Conservation (phyloP, 768 basidiomycete genomes). For the Auricularia sp. region DNA sequence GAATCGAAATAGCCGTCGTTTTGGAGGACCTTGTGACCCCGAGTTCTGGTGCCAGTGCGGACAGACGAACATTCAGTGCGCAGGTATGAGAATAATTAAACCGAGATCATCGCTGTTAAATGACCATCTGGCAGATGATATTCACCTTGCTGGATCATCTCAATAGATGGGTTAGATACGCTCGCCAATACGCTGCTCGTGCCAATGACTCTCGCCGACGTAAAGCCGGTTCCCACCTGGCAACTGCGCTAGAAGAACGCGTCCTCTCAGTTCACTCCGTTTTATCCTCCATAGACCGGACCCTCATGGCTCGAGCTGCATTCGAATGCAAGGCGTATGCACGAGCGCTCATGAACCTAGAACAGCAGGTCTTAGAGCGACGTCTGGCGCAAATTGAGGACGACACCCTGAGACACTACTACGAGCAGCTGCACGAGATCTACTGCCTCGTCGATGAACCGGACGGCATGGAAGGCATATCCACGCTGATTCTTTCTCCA, state of each 20-base stretch:
- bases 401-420: constrained; percentile 54
- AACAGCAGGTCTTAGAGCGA: constrained; percentile 55
- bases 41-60: constrained; percentile 46
- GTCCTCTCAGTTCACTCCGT: constrained; percentile 70
- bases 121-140: constrained; percentile 48
- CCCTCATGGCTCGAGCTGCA: constrained; percentile 87
- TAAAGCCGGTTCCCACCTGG: constrained; percentile 19
- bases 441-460: constrained; percentile 95
- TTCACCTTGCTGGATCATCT: constrained; percentile 94
- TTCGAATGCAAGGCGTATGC: constrained; percentile 92
- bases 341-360: constrained; percentile 89
- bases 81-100: constrained; percentile 44
- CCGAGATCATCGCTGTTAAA: background rate
- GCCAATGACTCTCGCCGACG: constrained; percentile 42
- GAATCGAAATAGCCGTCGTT: constrained; percentile 67
- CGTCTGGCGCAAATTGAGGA: constrained; percentile 28
- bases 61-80: constrained; percentile 86
- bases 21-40: constrained; percentile 77
- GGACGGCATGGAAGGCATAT: constrained; percentile 98
- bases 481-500: constrained; percentile 77
- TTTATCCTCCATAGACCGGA: constrained; percentile 72
- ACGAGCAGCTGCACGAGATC: constrained; percentile 89
- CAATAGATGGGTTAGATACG: constrained; percentile 75
- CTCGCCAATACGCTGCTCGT: constrained; percentile 58
- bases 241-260: constrained; percentile 42